Conservation (phyloP, 2,329 filamentous ascomycete genomes). For the Aspergillus sp. region DNA sequence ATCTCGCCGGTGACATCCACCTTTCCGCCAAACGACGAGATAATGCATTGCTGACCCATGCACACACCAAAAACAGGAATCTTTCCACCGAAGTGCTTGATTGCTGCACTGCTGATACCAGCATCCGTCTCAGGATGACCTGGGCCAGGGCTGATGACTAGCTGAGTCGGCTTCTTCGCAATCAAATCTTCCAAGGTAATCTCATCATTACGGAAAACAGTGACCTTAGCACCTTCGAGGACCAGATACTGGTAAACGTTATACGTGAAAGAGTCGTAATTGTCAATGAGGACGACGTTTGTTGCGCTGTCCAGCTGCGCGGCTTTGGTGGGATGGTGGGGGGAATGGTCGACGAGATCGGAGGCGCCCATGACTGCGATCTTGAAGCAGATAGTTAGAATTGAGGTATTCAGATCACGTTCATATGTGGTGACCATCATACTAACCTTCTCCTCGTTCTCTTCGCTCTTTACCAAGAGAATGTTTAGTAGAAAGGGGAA, state of each 20-base stretch:
- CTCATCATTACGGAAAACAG: slow-evolving; percentile 87
- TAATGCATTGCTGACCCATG: slow-evolving; percentile 99
- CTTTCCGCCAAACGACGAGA: slow-evolving; percentile 83
- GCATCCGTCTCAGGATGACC: slow-evolving; percentile 89
- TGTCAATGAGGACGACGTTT: slow-evolving; percentile 93
- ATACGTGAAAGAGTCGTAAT: slow-evolving; percentile 99
- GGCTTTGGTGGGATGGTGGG: slow-evolving; percentile 66
- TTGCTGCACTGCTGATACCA: slow-evolving; percentile 86
- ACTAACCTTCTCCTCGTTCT: not conserved
- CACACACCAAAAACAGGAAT: slow-evolving; percentile 96
- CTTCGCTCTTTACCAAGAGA: not conserved
- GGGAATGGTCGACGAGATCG: slow-evolving; percentile 71
- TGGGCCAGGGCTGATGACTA: slow-evolving; percentile 91
- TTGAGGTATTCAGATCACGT: not conserved
- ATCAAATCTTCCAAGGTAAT: slow-evolving; percentile 79
- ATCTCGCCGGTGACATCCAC: slow-evolving; percentile 94
- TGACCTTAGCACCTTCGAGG: slow-evolving; percentile 87
- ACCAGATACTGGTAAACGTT: slow-evolving; percentile 98
- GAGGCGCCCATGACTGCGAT: slow-evolving; percentile 23
- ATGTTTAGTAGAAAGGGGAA: not conserved
- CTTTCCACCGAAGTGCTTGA: slow-evolving; percentile 85
- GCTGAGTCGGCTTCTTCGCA: slow-evolving; percentile 76
- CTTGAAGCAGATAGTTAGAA: not conserved
- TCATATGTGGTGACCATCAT: not conserved
- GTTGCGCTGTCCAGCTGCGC: slow-evolving; percentile 69